Percentiles rank a stretch among this genome's conserved stretches.
These are phyloP conservation scores for Psilocybe cyanescens DNA, from an alignment of 768 basidiomycete genomes.

Conservation along the genomic window DNA sequence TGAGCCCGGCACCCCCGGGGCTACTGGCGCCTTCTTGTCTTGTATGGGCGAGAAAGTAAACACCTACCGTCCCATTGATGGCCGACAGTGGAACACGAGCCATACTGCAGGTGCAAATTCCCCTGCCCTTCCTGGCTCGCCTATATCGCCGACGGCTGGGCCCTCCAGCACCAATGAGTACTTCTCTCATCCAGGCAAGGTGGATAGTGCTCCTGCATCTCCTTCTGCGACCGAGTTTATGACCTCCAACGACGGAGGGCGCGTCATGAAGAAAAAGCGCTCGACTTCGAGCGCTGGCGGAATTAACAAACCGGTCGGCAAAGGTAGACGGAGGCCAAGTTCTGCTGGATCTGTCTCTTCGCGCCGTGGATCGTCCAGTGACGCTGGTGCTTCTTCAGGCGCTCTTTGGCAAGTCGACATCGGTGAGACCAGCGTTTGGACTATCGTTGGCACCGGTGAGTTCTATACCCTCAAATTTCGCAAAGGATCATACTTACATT, in stretches of 20 bases:
- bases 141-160: constrained; percentile 64
- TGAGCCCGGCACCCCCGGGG: constrained; percentile 78
- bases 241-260: constrained; percentile 77
- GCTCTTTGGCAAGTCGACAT: constrained; percentile 90
- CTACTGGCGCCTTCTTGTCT: constrained; percentile 82
- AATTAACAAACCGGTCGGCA: constrained; percentile 51
- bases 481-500: constrained; percentile 19
- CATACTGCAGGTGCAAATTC: constrained; percentile 48
- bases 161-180: constrained; percentile 65
- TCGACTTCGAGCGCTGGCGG: constrained; percentile 75
- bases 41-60: constrained; percentile 96
- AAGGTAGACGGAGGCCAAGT: constrained; percentile 73
- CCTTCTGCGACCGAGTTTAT: constrained; percentile 71
- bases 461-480: constrained; percentile 13
- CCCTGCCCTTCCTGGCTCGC: constrained; percentile 70
- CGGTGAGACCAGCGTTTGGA: constrained; percentile 94
- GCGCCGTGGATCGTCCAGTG: constrained; percentile 68
- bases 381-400: constrained; percentile 73
- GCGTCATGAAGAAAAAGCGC: constrained; percentile 79
- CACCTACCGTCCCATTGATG: constrained; percentile 84
- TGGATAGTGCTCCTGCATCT: constrained; percentile 70
- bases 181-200: constrained; percentile 53
- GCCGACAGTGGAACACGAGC: constrained; percentile 73
- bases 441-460: constrained; percentile 89
- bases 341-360: constrained; percentile 77